Percentiles rank a stretch among this genome's conserved stretches.
Evolutionary conservation across 148 eudicot genomes (phyloP).

Genomic region (Heliamphora exappendiculata): DNA sequence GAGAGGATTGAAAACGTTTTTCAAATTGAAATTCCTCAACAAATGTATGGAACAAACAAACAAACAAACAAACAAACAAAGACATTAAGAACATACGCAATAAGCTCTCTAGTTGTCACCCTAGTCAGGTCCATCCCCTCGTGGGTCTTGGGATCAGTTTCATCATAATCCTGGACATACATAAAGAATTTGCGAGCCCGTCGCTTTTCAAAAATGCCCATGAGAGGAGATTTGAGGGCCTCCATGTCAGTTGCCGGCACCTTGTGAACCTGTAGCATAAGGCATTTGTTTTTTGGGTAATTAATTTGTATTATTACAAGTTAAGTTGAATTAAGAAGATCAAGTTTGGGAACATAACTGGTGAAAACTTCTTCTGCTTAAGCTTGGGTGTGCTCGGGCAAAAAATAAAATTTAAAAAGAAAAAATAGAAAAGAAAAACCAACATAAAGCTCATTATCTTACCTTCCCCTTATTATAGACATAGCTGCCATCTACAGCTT

Average conservation of each 20-base stretch:
- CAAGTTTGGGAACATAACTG: conserved; percentile 1
- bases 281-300: no score
- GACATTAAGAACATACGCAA: conserved; percentile 55
- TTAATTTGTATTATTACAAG: no score
- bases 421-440: no score
- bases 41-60: background rate
- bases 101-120: conserved; percentile 74
- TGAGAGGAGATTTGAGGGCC: conserved; percentile 88
- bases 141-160: conserved; percentile 72
- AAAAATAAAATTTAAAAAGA: background rate
- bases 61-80: background rate
- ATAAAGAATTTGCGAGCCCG: conserved; percentile 85
- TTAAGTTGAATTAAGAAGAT: conserved; percentile 6
- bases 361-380: background rate
- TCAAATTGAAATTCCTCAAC: background rate
- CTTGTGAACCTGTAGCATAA: conserved; percentile 63
- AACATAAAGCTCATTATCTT: conserved; percentile 2
- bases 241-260: conserved; percentile 99
- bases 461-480: conserved; percentile 98
- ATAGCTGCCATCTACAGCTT: conserved; percentile 94
- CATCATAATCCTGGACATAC: conserved; percentile 79
- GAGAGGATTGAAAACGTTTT: background rate
- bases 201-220: conserved; percentile 95
- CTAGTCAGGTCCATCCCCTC: conserved; percentile 86
- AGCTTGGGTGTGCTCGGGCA: no score